A percentile compares a stretch with the other conserved stretches of the same genome.
phyloP scores from a whole-genome alignment of 116 monocot genomes.

The Papilionanthe hybrid region DNA sequence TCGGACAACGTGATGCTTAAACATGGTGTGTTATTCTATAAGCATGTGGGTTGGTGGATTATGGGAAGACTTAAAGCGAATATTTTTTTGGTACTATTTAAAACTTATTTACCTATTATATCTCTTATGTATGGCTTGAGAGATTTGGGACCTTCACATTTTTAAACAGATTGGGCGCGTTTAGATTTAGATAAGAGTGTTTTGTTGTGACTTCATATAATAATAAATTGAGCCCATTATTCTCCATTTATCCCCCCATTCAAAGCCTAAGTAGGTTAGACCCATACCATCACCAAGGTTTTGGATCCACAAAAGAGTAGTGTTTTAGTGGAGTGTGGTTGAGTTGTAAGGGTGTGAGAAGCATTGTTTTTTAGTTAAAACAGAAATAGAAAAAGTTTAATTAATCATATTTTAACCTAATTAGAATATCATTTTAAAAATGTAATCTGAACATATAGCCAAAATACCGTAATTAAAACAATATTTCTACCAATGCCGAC shows the following conservation, averaged over 20 bases:
- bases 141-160: not conserved
- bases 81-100: not conserved
- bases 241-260: not conserved
- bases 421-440: not conserved
- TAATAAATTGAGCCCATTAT: not conserved
- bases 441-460: not conserved
- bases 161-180: not conserved
- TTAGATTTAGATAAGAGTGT: not conserved
- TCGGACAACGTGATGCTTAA: not conserved
- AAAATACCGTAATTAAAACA: not conserved
- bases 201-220: not conserved
- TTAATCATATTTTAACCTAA: not conserved
- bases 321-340: not conserved
- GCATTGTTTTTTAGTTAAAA: not conserved
- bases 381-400: not conserved
- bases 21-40: not conserved
- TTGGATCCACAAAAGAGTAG: not conserved
- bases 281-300: not conserved
- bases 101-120: not conserved
- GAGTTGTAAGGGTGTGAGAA: not conserved
- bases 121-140: not conserved
- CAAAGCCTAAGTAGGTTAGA: not conserved
- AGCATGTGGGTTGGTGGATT: not conserved
- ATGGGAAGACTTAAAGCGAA: not conserved
- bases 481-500: not conserved